Conservation (phyloP, 1,139 yeast species). For the Blastobotrys malaysiensis region DNA sequence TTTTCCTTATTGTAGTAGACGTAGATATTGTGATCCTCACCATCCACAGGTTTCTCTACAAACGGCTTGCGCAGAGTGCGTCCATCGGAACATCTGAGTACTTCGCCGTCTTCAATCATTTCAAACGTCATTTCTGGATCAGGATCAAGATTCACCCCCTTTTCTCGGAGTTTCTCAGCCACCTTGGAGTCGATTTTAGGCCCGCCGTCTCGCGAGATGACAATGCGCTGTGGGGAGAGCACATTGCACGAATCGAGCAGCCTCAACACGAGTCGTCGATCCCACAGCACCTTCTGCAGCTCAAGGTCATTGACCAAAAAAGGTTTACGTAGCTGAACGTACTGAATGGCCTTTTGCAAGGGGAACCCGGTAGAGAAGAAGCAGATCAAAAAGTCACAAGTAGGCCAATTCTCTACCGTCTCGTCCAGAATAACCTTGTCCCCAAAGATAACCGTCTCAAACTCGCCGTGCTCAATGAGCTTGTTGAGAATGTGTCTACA, state of each 20-base stretch:
- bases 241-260: conserved; percentile 79
- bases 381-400: conserved; percentile 90
- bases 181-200: conserved; percentile 73
- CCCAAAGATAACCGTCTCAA: conserved; percentile 94
- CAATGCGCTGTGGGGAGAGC: conserved; percentile 82
- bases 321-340: conserved; percentile 86
- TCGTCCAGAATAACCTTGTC: conserved; percentile 96
- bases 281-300: conserved; percentile 94
- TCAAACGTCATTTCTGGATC: conserved; percentile 69
- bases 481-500: conserved; percentile 87
- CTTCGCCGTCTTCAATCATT: conserved; percentile 70
- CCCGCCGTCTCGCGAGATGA: conserved; percentile 94
- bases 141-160: conserved; percentile 49
- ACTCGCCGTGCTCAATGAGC: conserved; percentile 87
- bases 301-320: conserved; percentile 82
- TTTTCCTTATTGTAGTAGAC: conserved; percentile 82
- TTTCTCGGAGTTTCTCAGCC: conserved; percentile 47
- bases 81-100: conserved; percentile 68
- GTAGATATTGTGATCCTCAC: conserved; percentile 95
- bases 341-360: conserved; percentile 86
- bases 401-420: conserved; percentile 92
- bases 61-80: conserved; percentile 73
- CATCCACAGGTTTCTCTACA: conserved; percentile 98
- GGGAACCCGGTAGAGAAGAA: conserved; percentile 97
- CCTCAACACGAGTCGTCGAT: conserved; percentile 78